Conservation (phyloP, 306 rosid genomes). For the Mimosa pudica region DNA sequence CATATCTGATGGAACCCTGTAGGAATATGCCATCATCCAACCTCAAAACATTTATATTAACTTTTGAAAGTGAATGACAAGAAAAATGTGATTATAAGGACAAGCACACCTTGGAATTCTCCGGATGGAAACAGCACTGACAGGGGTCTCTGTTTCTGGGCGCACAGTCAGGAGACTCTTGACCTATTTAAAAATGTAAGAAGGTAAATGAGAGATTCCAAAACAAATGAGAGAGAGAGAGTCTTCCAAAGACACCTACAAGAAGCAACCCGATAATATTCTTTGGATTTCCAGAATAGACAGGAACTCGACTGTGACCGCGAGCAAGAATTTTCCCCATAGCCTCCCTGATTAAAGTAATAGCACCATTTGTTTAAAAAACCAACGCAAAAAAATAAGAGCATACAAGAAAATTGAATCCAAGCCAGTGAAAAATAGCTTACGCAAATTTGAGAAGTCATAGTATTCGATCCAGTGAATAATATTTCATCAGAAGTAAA, state of each 20-base stretch:
- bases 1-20: slow-evolving; percentile 97
- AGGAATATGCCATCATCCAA: slow-evolving; percentile 39
- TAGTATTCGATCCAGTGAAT: slow-evolving; percentile 25
- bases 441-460: slow-evolving; percentile 17
- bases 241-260: slow-evolving; percentile 49
- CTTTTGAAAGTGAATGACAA: slow-evolving; percentile 14
- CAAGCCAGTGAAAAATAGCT: slow-evolving; percentile 18
- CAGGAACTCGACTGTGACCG: slow-evolving; percentile 98
- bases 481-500: slow-evolving; percentile 29
- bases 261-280: slow-evolving; percentile 89
- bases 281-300: slow-evolving; percentile 87
- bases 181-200: slow-evolving; percentile 52
- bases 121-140: slow-evolving; percentile 88
- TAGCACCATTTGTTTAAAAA: slow-evolving; percentile 13
- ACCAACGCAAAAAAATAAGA: not conserved
- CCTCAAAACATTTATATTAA: slow-evolving; percentile 23
- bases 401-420: slow-evolving; percentile 1
- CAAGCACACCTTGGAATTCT: slow-evolving; percentile 86
- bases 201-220: slow-evolving; percentile 18
- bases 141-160: slow-evolving; percentile 97
- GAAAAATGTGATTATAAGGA: slow-evolving; percentile 22
- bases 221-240: slow-evolving; percentile 9
- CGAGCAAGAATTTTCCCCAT: slow-evolving; percentile 98
- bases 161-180: slow-evolving; percentile 96
- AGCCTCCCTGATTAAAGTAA: slow-evolving; percentile 78